phyloP scores from a whole-genome alignment of 169 alveolate species.

The Plasmodium gonderi region DNA sequence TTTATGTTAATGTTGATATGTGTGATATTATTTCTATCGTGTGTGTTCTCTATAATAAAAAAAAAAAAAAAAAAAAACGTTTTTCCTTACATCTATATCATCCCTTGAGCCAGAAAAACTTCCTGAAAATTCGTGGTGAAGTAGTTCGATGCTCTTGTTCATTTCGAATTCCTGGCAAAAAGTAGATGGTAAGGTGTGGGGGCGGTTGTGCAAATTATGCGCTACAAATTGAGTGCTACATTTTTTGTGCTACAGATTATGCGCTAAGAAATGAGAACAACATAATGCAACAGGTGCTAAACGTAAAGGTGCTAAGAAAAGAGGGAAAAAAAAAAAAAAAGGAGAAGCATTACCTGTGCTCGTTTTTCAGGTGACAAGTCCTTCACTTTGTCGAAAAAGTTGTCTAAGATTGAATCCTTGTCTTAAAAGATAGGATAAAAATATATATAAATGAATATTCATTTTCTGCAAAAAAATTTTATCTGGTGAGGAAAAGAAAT shows the following conservation, averaged over 20 bases:
- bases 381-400: conserved; percentile 30
- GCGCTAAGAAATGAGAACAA: background rate
- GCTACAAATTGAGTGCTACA: too few species aligned
- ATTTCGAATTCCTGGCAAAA: conserved; percentile 45
- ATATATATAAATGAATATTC: background rate
- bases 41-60: too few species aligned
- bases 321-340: background rate
- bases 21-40: background rate
- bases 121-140: conserved; percentile 57
- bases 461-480: too few species aligned
- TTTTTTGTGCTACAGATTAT: too few species aligned
- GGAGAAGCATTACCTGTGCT: conserved; percentile 14
- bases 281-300: too few species aligned
- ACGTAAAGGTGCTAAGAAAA: too few species aligned
- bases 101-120: background rate
- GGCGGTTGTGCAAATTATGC: background rate
- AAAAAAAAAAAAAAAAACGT: background rate
- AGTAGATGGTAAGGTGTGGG: background rate
- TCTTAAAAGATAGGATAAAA: conserved; percentile 24
- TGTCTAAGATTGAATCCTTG: conserved; percentile 25
- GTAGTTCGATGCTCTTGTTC: conserved; percentile 10
- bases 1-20: background rate
- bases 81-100: conserved; percentile 4
- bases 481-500: too few species aligned
- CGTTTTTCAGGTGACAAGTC: conserved; percentile 30